Percentiles rank a stretch among this genome's conserved stretches.
Evolutionary conservation across 2,329 filamentous ascomycete genomes (phyloP).

Genomic region (Botrytis tulipae): DNA sequence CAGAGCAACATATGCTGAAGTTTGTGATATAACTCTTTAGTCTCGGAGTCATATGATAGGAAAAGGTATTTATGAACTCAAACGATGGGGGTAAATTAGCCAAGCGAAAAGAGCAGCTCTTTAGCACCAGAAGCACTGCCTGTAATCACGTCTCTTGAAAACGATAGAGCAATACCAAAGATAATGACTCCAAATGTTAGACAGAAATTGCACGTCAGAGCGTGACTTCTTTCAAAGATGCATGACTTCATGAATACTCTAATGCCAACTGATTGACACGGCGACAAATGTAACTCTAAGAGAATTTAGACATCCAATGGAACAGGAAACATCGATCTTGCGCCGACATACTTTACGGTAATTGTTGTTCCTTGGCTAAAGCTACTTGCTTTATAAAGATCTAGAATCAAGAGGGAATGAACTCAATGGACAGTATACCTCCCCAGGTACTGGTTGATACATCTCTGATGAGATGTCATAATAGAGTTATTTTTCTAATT

Average conservation of each 20-base stretch:
- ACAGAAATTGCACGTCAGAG: neutral
- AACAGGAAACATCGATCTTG: neutral
- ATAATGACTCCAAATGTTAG: neutral
- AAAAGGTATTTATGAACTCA: too few relatives aligned
- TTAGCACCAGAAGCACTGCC: too few relatives aligned
- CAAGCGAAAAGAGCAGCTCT: too few relatives aligned
- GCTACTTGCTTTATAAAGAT: neutral
- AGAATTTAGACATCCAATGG: neutral
- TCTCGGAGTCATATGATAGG: too few relatives aligned
- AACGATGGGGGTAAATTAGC: too few relatives aligned
- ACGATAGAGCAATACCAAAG: too few relatives aligned
- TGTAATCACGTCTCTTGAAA: too few relatives aligned
- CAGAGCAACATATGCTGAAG: too few relatives aligned
- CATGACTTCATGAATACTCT: too few relatives aligned
- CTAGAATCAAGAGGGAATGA: too few relatives aligned
- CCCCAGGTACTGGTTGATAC: accelerated
- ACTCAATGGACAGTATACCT: accelerated
- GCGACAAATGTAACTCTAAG: neutral
- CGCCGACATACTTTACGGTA: neutral
- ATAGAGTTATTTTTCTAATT: neutral
- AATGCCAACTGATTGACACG: neutral
- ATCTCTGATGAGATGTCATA: neutral
- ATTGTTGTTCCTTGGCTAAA: neutral
- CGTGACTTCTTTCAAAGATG: neutral
- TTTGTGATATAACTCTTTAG: too few relatives aligned